Conservation (phyloP, 176 grass and related monocot genomes). For the Canna indica region DNA sequence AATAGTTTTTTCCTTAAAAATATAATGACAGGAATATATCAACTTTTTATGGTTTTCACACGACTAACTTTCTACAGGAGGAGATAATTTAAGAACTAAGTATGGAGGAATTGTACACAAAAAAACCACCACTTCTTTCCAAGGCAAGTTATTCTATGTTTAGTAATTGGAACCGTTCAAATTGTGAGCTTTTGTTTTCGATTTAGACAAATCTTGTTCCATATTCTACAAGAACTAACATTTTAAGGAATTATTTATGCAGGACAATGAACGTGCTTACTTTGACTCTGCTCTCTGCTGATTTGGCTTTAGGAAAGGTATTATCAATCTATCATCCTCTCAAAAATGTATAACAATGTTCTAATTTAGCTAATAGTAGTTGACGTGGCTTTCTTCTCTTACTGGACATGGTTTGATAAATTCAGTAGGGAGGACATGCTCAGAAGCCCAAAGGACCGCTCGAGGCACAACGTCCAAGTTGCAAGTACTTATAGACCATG, state of each 20-base stretch:
- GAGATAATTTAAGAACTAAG: constrained; percentile 70
- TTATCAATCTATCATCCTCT: background rate
- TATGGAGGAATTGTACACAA: constrained; percentile 68
- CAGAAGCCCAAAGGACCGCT: constrained; percentile 7
- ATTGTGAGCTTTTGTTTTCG: background rate
- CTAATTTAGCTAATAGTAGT: background rate
- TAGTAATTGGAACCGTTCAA: background rate
- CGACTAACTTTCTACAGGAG: constrained; percentile 35
- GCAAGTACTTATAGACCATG: background rate
- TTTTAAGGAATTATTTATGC: constrained; percentile 4
- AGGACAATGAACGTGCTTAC: constrained; percentile 16
- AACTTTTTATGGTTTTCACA: background rate
- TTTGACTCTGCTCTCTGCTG: constrained; percentile 17
- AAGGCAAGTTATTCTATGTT: constrained; percentile 36
- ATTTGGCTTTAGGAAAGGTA: constrained; percentile 19
- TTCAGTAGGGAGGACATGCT: constrained; percentile 3
- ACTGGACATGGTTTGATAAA: background rate
- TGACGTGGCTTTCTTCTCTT: background rate
- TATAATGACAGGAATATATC: background rate
- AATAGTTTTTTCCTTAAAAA: background rate
- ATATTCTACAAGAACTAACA: background rate
- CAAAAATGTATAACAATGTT: no score
- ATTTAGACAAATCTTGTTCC: background rate
- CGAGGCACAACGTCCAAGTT: constrained; percentile 1
- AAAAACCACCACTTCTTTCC: constrained; percentile 79